These are phyloP conservation scores for Xylariaceae sp. DNA, from an alignment of 2,329 filamentous ascomycete species.

Conservation along the genomic window DNA sequence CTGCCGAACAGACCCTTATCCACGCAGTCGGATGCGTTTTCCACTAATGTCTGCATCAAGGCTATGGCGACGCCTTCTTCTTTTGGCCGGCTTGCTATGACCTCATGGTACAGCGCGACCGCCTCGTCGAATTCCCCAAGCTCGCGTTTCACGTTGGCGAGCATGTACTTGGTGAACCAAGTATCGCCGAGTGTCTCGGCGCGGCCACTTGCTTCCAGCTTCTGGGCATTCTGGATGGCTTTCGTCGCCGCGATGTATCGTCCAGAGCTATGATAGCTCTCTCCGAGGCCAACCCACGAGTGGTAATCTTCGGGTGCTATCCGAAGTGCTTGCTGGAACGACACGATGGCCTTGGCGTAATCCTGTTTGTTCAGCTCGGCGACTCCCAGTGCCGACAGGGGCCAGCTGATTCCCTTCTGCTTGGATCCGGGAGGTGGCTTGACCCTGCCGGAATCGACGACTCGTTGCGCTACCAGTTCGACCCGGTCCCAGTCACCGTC, in stretches of 20 bases:
- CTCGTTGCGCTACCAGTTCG: constrained; percentile 85
- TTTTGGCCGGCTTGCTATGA: constrained; percentile 66
- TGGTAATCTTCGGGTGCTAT: constrained; percentile 88
- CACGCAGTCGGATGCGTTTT: constrained; percentile 75
- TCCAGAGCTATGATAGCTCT: constrained; percentile 94
- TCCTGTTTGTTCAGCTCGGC: constrained; percentile 95
- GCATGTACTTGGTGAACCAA: constrained; percentile 97
- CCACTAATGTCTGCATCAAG: constrained; percentile 83
- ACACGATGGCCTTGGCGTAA: constrained; percentile 84
- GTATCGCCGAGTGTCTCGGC: constrained; percentile 64
- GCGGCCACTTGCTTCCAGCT: constrained; percentile 65
- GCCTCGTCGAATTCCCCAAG: constrained; percentile 88
- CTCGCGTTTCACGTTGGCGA: constrained; percentile 91
- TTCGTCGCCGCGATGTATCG: constrained; percentile 92
- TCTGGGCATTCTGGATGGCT: constrained; percentile 83
- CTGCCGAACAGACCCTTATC: constrained; percentile 87
- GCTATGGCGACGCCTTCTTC: constrained; percentile 90
- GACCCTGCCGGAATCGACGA: constrained; percentile 93
- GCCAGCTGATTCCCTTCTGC: constrained; percentile 92
- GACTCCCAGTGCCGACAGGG: constrained; percentile 88
- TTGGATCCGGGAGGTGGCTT: constrained; percentile 90
- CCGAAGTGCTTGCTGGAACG: constrained; percentile 85
- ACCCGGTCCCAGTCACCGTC: constrained; percentile 96
- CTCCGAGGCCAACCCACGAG: constrained; percentile 94
- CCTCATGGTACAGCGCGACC: constrained; percentile 73